Conservation (phyloP, 2,329 filamentous ascomycete species). For the Penicillium rolfsii region DNA sequence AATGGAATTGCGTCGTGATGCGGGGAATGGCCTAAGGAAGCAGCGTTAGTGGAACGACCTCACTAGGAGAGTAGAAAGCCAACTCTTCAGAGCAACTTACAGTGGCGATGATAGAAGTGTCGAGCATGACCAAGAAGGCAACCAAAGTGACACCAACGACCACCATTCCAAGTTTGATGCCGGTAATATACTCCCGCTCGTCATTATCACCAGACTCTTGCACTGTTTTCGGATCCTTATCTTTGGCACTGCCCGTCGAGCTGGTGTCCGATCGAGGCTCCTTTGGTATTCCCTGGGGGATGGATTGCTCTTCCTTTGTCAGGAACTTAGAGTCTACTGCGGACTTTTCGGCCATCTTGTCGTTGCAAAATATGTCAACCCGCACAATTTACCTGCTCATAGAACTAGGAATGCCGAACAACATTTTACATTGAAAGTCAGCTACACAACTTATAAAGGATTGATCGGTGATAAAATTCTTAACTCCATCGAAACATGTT, state of each 20-base stretch:
- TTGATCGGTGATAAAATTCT: background rate
- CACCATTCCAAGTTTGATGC: constrained; percentile 19
- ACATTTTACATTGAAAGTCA: background rate
- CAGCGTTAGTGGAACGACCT: background rate
- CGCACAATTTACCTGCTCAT: background rate
- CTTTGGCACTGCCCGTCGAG: background rate
- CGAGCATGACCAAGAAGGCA: constrained; percentile 22
- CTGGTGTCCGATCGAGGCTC: constrained; percentile 1
- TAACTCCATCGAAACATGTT: background rate
- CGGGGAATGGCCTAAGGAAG: constrained; percentile 21
- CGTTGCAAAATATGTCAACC: background rate
- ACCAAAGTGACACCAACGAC: constrained; percentile 17
- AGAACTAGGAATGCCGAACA: background rate
- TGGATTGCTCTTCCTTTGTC: background rate
- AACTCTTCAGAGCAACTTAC: constrained; percentile 8
- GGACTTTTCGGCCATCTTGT: background rate
- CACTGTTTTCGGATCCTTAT: background rate
- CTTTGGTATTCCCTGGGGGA: background rate
- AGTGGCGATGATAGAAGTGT: constrained; percentile 24
- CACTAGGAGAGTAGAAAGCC: background rate
- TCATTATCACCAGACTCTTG: constrained; percentile 3
- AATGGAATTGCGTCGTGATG: constrained; percentile 51
- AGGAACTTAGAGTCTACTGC: background rate
- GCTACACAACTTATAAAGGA: background rate
- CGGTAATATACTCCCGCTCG: constrained; percentile 19